Conservation (phyloP, 2,329 filamentous ascomycete genomes). For the Talaromyces sp. region DNA sequence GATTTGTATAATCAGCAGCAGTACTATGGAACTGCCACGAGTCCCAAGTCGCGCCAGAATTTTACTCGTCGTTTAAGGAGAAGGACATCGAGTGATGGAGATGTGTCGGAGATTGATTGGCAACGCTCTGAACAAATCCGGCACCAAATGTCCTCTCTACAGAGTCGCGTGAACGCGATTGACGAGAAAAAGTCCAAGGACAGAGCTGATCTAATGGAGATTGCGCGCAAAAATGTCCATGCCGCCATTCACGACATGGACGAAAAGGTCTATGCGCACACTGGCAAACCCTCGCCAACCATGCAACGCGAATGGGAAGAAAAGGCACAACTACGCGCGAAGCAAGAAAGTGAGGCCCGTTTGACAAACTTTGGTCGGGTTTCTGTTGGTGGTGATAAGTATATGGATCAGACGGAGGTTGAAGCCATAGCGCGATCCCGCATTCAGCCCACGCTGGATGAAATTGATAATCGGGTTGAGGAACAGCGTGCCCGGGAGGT, state of each 20-base stretch:
- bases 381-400: constrained; percentile 76
- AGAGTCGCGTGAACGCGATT: constrained; percentile 63
- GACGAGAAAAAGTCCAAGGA: constrained; percentile 72
- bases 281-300: constrained; percentile 67
- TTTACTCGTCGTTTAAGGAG: constrained; percentile 58
- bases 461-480: constrained; percentile 77
- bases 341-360: constrained; percentile 61
- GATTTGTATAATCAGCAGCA: constrained; percentile 68
- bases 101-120: constrained; percentile 59
- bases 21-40: constrained; percentile 61
- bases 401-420: constrained; percentile 73
- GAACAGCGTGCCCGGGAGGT: constrained; percentile 65
- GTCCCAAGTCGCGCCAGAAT: constrained; percentile 48
- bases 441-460: constrained; percentile 78
- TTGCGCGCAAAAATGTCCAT: constrained; percentile 82
- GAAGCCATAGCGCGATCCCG: constrained; percentile 73
- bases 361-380: constrained; percentile 53
- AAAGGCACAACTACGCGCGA: constrained; percentile 66
- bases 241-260: constrained; percentile 77
- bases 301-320: constrained; percentile 74
- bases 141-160: constrained; percentile 75
- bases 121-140: constrained; percentile 69
- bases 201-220: constrained; percentile 69
- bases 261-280: constrained; percentile 71
- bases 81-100: constrained; percentile 65